Evolutionary conservation across 768 basidiomycete genomes (phyloP).

Genomic region (Collybia nuda): DNA sequence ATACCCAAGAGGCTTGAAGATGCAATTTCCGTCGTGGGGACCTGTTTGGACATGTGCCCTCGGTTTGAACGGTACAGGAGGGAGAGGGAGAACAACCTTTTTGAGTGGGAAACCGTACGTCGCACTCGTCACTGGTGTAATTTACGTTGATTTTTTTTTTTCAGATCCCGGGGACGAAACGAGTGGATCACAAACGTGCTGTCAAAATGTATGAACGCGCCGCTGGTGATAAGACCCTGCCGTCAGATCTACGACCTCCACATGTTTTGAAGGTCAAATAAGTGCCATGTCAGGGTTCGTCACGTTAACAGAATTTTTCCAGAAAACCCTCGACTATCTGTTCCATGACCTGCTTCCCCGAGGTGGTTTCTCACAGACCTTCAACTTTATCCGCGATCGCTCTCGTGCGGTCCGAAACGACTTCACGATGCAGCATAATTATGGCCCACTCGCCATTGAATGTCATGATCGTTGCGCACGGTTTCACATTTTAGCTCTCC

Average conservation of each 20-base stretch:
- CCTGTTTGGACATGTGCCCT: slow-evolving; percentile 93
- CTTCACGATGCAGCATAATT: slow-evolving; percentile 90
- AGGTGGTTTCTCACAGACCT: slow-evolving; percentile 67
- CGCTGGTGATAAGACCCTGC: slow-evolving; percentile 87
- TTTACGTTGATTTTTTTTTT: slow-evolving; percentile 36
- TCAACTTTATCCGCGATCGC: slow-evolving; percentile 89
- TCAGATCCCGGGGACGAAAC: slow-evolving; percentile 79
- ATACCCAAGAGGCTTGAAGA: slow-evolving; percentile 81
- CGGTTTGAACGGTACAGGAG: slow-evolving; percentile 90
- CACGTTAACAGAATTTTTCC: slow-evolving; percentile 4
- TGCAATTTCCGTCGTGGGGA: slow-evolving; percentile 91
- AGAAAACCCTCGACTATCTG: slow-evolving; percentile 91
- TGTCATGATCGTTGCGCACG: slow-evolving; percentile 93
- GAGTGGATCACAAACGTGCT: slow-evolving; percentile 82
- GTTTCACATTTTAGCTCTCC: slow-evolving; percentile 87
- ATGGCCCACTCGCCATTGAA: slow-evolving; percentile 75
- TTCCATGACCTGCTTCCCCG: slow-evolving; percentile 77
- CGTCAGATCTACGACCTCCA: slow-evolving; percentile 91
- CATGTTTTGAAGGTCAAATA: slow-evolving; percentile 68
- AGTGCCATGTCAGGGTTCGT: slow-evolving; percentile 1
- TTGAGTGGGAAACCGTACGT: slow-evolving; percentile 83
- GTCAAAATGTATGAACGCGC: slow-evolving; percentile 96
- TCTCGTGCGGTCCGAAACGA: slow-evolving; percentile 89
- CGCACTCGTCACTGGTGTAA: slow-evolving; percentile 29
- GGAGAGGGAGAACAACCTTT: slow-evolving; percentile 86